Evolutionary conservation across 1,139 yeast species (phyloP).

Genomic region (Sugiyamaella novakii): DNA sequence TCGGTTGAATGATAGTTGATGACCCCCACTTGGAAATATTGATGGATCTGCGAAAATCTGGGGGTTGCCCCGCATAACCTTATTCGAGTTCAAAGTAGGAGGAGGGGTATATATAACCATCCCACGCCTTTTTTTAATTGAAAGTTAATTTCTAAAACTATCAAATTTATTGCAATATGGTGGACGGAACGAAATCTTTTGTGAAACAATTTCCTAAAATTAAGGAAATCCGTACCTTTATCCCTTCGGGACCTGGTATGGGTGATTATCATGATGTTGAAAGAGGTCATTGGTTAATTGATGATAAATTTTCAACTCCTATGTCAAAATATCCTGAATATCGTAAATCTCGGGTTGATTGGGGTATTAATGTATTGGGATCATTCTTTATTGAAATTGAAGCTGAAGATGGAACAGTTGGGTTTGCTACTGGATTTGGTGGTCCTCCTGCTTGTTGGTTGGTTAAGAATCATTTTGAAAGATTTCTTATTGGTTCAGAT

Average conservation of each 20-base stretch:
- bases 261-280: slow-evolving; percentile 55
- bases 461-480: slow-evolving; percentile 49
- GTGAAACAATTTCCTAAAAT: slow-evolving; percentile 46
- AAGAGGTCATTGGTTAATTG: slow-evolving; percentile 53
- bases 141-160: neutral
- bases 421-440: slow-evolving; percentile 56
- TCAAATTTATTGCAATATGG: slow-evolving; percentile 2
- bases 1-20: too few species aligned
- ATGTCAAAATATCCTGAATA: slow-evolving; percentile 52
- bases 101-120: neutral
- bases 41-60: too few species aligned
- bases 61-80: too few species aligned
- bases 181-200: neutral
- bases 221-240: slow-evolving; percentile 47
- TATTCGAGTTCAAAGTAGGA: too few species aligned
- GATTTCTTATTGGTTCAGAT: slow-evolving; percentile 50
- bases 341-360: slow-evolving; percentile 48
- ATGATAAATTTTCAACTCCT: slow-evolving; percentile 50
- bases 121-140: neutral
- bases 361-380: slow-evolving; percentile 56
- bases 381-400: slow-evolving; percentile 53
- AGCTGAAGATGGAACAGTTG: slow-evolving; percentile 52
- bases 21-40: too few species aligned
- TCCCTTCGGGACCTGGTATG: slow-evolving; percentile 50
- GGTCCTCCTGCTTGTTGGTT: slow-evolving; percentile 56